Conservation (phyloP, 2,329 filamentous ascomycete genomes). For the Nothomitra cinnamomea region DNA sequence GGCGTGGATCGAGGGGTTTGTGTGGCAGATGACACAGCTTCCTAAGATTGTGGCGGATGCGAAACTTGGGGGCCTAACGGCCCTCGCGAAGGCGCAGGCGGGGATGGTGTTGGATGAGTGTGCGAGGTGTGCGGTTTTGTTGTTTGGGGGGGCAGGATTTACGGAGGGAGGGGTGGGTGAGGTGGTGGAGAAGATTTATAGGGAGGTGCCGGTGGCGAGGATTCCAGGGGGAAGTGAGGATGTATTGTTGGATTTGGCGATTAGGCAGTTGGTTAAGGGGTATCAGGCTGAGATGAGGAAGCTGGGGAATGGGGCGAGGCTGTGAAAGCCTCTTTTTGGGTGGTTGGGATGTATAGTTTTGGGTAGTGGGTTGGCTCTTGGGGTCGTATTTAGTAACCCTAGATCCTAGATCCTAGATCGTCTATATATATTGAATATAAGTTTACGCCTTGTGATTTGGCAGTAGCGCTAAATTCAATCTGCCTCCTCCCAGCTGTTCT, state of each 20-base stretch:
- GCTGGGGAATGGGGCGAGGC: conserved; percentile 22
- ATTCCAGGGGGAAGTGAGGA: conserved; percentile 58
- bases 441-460: too few species aligned
- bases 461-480: too few species aligned
- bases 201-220: conserved; percentile 43
- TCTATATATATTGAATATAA: too few species aligned
- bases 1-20: conserved; percentile 56
- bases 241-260: conserved; percentile 51
- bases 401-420: too few species aligned
- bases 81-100: conserved; percentile 53
- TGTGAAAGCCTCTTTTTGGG: not conserved
- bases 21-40: conserved; percentile 49
- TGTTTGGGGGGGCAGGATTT: conserved; percentile 61
- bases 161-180: conserved; percentile 54
- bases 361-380: too few species aligned
- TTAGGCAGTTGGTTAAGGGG: conserved; percentile 54
- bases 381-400: too few species aligned
- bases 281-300: conserved; percentile 41
- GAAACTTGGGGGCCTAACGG: conserved; percentile 54
- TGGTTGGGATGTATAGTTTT: not conserved
- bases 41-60: conserved; percentile 39
- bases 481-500: too few species aligned
- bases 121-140: conserved; percentile 47
- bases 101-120: conserved; percentile 58
- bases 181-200: conserved; percentile 46